phyloP scores from a whole-genome alignment of 129 eudicot genomes.

The Erigeron canadensis region DNA sequence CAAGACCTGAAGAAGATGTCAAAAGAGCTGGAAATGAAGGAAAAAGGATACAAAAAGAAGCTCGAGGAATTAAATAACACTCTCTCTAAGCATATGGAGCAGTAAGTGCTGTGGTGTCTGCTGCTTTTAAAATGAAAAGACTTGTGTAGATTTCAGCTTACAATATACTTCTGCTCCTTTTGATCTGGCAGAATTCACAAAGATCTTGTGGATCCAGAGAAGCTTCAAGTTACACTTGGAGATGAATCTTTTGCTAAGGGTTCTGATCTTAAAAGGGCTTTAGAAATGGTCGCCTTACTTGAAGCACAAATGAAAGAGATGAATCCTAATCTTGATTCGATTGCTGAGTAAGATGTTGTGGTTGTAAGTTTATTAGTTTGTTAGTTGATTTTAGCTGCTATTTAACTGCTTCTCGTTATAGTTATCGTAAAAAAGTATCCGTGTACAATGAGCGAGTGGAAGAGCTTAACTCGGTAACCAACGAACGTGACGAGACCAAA shows the following conservation, averaged over 20 bases:
- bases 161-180: neutral
- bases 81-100: constrained; percentile 80
- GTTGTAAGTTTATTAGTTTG: constrained; percentile 1
- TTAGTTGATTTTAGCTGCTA: neutral
- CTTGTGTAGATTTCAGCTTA: neutral
- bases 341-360: constrained; percentile 68
- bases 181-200: constrained; percentile 60
- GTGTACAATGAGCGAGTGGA: constrained; percentile 81
- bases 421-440: constrained; percentile 73
- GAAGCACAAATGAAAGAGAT: constrained; percentile 95
- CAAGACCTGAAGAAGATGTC: constrained; percentile 76
- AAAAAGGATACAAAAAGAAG: constrained; percentile 73
- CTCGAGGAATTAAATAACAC: constrained; percentile 62
- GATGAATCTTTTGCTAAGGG: constrained; percentile 57
- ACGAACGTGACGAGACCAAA: constrained; percentile 78
- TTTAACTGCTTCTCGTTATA: constrained; percentile 25
- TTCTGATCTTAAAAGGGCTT: constrained; percentile 66
- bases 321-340: constrained; percentile 97
- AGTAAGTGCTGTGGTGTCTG: constrained; percentile 45
- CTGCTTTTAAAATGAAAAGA: neutral
- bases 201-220: constrained; percentile 87
- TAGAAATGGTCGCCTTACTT: constrained; percentile 81
- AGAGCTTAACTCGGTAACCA: constrained; percentile 80
- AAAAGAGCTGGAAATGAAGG: constrained; percentile 84
- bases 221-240: constrained; percentile 68